phyloP scores from a whole-genome alignment of 768 basidiomycete species.

The Lentinula sp. region DNA sequence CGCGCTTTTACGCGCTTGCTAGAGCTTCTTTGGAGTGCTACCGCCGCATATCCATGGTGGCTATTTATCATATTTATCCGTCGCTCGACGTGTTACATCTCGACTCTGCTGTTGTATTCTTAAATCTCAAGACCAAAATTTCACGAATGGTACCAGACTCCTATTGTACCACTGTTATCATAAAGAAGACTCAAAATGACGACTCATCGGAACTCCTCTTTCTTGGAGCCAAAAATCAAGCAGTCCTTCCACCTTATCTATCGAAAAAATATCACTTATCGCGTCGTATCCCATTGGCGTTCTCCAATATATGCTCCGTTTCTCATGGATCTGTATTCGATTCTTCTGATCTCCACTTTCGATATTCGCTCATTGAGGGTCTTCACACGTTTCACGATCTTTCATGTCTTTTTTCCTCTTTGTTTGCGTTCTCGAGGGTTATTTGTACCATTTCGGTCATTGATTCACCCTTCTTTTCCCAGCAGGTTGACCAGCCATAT shows the following conservation, averaged over 20 bases:
- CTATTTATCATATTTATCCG: constrained; percentile 6
- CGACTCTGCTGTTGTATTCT: not conserved
- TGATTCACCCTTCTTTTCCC: not conserved
- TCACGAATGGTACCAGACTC: not conserved
- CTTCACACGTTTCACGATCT: not conserved
- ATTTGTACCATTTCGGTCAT: not conserved
- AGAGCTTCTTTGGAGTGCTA: constrained; percentile 12
- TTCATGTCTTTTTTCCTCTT: not conserved
- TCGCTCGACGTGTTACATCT: not conserved
- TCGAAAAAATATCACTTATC: not conserved
- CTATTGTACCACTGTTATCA: not conserved
- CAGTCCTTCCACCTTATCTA: not conserved
- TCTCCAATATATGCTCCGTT: not conserved
- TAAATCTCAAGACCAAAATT: not conserved
- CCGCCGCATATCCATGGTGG: not conserved
- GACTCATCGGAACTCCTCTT: not conserved
- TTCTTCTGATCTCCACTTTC: not conserved
- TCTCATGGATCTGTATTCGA: not conserved
- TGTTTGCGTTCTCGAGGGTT: not conserved
- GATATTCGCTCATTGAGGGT: not conserved
- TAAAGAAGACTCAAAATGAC: too few relatives aligned
- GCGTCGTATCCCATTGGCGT: too few relatives aligned
- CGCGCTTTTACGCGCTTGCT: constrained; percentile 53
- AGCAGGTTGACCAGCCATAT: not conserved
- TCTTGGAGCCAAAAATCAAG: not conserved